Evolutionary conservation across 257 asterid genomes (phyloP).

Genomic region (Plantago ovata): DNA sequence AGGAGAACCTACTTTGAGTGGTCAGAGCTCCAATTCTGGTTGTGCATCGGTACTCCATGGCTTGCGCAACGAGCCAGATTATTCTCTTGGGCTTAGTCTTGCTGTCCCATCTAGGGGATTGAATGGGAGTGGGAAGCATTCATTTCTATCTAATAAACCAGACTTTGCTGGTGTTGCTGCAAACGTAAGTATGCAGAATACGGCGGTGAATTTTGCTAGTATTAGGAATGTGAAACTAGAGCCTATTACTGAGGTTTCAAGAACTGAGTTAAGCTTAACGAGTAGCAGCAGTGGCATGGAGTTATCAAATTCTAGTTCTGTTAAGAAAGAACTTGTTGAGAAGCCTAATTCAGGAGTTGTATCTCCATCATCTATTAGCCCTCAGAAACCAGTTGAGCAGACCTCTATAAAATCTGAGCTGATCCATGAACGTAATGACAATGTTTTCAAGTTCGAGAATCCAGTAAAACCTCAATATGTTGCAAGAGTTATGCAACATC

Average conservation of each 20-base stretch:
- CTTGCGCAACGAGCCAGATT: conserved; percentile 35
- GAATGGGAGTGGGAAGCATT: conserved; percentile 24
- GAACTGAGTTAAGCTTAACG: conserved; percentile 32
- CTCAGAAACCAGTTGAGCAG: conserved; percentile 34
- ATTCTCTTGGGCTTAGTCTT: conserved; percentile 68
- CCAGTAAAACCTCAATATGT: conserved; percentile 28
- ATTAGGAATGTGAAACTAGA: conserved; percentile 53
- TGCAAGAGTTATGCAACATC: conserved; percentile 43
- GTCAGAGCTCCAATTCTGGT: conserved; percentile 28
- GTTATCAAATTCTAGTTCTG: conserved; percentile 27
- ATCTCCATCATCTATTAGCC: conserved; percentile 24
- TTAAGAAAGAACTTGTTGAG: conserved; percentile 42
- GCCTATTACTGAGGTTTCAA: conserved; percentile 50
- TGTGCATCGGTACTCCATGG: conserved; percentile 21
- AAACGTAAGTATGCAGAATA: conserved; percentile 25
- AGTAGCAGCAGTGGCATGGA: conserved; percentile 36
- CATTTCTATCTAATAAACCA: conserved; percentile 27
- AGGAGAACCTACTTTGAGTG: conserved; percentile 42
- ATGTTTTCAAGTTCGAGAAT: conserved; percentile 18
- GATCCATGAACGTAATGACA: conserved; percentile 31
- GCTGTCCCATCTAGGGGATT: conserved; percentile 31
- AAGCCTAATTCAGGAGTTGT: conserved; percentile 27
- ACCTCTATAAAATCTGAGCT: conserved; percentile 54
- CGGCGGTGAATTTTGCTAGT: conserved; percentile 26
- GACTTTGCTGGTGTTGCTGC: conserved; percentile 23